Evolutionary conservation across 1,139 yeast species (phyloP).

Genomic region (Suhomyces panamericanus): DNA sequence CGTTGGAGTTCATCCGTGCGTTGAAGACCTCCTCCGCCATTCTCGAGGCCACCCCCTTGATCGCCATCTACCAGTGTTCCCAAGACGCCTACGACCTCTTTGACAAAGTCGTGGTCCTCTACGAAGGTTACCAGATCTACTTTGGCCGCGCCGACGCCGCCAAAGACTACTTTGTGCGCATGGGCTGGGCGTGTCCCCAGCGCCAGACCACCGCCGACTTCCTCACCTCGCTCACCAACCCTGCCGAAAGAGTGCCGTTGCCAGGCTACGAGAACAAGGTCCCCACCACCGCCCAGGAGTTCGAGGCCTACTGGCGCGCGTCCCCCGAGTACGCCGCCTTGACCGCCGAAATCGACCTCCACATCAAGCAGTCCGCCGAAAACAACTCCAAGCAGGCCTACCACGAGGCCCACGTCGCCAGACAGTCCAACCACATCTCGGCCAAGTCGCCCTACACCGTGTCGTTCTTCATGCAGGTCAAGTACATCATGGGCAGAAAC

Average conservation of each 20-base stretch:
- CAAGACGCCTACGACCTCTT: slow-evolving; percentile 31
- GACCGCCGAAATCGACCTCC: slow-evolving; percentile 33
- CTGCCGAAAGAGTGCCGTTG: slow-evolving; percentile 46
- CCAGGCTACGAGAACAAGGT: slow-evolving; percentile 59
- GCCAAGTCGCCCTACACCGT: slow-evolving; percentile 64
- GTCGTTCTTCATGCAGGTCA: slow-evolving; percentile 64
- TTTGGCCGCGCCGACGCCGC: slow-evolving; percentile 24
- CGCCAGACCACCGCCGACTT: slow-evolving; percentile 62
- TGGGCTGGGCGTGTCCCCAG: slow-evolving; percentile 45
- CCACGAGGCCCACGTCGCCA: slow-evolving; percentile 55
- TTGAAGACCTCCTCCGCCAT: slow-evolving; percentile 28
- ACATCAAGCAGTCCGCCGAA: slow-evolving; percentile 22
- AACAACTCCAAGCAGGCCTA: slow-evolving; percentile 28
- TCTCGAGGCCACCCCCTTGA: slow-evolving; percentile 26
- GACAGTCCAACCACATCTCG: slow-evolving; percentile 55
- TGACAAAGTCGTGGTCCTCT: slow-evolving; percentile 27
- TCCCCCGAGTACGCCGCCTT: slow-evolving; percentile 51
- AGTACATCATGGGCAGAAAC: slow-evolving; percentile 61
- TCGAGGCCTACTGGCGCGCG: slow-evolving; percentile 62
- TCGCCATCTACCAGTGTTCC: slow-evolving; percentile 32
- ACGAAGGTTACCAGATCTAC: slow-evolving; percentile 30
- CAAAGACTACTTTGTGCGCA: slow-evolving; percentile 23
- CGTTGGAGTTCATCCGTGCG: slow-evolving; percentile 29
- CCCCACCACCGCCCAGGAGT: slow-evolving; percentile 70
- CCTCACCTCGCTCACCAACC: slow-evolving; percentile 60